phyloP scores from a whole-genome alignment of 1,284 basidiomycete genomes.

The Cutaneotrichosporon cutaneum region DNA sequence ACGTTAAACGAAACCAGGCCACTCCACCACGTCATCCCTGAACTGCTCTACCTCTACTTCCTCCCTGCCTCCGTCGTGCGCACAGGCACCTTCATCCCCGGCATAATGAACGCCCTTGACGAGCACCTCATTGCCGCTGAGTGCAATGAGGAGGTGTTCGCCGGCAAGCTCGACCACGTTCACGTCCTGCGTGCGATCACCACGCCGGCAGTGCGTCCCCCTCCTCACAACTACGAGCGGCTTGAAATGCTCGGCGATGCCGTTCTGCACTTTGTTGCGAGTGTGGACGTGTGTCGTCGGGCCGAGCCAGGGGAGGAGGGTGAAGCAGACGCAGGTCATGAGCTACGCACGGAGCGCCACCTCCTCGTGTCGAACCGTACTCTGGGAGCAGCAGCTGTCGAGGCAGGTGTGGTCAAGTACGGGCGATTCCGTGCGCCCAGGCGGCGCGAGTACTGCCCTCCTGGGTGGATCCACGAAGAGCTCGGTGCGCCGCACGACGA shows the following conservation, averaged over 20 bases:
- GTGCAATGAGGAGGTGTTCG: conserved; percentile 22
- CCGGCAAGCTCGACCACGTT: conserved; percentile 11
- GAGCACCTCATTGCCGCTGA: conserved; percentile 33
- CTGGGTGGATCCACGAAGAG: conserved; percentile 28
- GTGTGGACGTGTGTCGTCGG: conserved; percentile 26
- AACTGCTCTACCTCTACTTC: conserved; percentile 27
- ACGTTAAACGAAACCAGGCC: neutral
- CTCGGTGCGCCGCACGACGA: neutral
- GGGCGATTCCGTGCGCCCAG: conserved; percentile 28
- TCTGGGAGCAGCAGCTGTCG: conserved; percentile 24
- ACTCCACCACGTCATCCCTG: conserved; percentile 24
- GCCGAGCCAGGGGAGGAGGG: conserved; percentile 17
- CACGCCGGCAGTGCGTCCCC: conserved; percentile 14
- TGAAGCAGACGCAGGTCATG: neutral
- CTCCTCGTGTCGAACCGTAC: conserved; percentile 35
- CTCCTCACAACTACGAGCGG: conserved; percentile 36
- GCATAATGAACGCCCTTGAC: conserved; percentile 29
- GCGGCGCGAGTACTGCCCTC: conserved; percentile 33
- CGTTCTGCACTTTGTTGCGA: conserved; percentile 37
- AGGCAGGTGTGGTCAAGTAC: conserved; percentile 35
- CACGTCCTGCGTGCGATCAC: conserved; percentile 34
- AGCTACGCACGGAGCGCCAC: conserved; percentile 27
- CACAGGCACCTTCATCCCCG: conserved; percentile 30
- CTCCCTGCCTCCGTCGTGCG: conserved; percentile 32
- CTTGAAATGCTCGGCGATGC: conserved; percentile 48